Percentiles rank a stretch among this genome's conserved stretches.
These are phyloP conservation scores for Cladorrhinum sp. DNA, from an alignment of 2,329 filamentous ascomycete species.

Conservation along the genomic window DNA sequence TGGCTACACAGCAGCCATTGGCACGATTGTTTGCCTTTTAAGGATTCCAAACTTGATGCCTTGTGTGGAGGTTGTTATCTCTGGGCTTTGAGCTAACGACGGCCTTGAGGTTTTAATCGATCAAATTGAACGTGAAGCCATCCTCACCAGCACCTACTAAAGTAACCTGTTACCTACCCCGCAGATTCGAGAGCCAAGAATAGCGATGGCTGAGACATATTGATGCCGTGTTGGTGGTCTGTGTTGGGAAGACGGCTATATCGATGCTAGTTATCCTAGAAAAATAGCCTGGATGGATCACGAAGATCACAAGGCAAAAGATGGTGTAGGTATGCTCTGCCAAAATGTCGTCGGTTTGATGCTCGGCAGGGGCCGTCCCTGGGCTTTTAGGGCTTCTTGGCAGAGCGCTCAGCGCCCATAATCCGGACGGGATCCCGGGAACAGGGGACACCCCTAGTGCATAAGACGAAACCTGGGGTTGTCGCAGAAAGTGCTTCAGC, in stretches of 20 bases:
- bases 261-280: constrained; percentile 5
- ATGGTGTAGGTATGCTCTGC: constrained; percentile 10
- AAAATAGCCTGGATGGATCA: constrained; percentile 18
- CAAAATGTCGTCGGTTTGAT: constrained; percentile 22
- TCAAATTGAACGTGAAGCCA: too few relatives aligned
- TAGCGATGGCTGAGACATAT: constrained; percentile 1
- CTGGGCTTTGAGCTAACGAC: not conserved
- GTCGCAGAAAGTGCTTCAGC: constrained; percentile 37
- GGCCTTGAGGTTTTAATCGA: not conserved
- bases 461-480: constrained; percentile 32
- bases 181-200: not conserved
- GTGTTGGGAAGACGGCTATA: constrained; percentile 8
- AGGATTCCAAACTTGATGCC: not conserved
- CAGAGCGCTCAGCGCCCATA: too few relatives aligned
- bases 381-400: constrained; percentile 13
- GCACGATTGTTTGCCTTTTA: not conserved
- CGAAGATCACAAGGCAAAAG: constrained; percentile 15
- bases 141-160: too few relatives aligned
- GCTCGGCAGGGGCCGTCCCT: constrained; percentile 14
- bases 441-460: constrained; percentile 7
- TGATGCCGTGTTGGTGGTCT: constrained; percentile 10
- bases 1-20: not conserved
- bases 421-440: too few relatives aligned
- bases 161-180: not conserved
- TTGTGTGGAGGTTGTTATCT: not conserved